Base-by-base conservation (phyloP, 2,329 filamentous ascomycete genomes). In the Neonectria faginata region DNA sequence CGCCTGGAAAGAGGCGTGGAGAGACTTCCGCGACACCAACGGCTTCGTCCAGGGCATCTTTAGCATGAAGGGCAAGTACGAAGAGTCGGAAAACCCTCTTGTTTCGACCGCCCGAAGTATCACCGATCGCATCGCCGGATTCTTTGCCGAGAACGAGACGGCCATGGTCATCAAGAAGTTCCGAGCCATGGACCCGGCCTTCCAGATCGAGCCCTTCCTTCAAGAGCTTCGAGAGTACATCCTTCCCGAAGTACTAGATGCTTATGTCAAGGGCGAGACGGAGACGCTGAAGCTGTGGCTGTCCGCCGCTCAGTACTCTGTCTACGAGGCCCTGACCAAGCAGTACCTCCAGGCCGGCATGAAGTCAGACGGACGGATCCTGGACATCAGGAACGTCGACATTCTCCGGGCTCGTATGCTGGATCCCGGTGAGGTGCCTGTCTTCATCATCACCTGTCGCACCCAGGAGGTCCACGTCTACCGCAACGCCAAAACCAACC, bases 391-490 rank as follows among this genome's bases (percentile, higher is more conserved):
- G 73, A 91, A 95, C 74, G 96, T 99, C 29, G 96, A 99, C 76
- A 94, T 97, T 57, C 81, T 95, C 47, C 89, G 88, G 72, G 92
- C 93, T 0, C 87, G 92, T 63, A 91, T 97, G 79, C 84, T 97
- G 53, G 93, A 96, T 63, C 92, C 92, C 3, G 92, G 92, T 69
- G 93, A 96, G 79, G 89, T 96, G 44, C 96, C 96, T 2, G 95
- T 99, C 27, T 98, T 99, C 77, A 97, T 99, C 77, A 91, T 99
- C 71, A 97, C 94, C 66, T 97, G 94, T 83, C 88, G 96, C 69
- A 97, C 96, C 11, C 96, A 99, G 79, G 96, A 99, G 81, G 94
- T 99, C 11, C 96, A 99, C 77, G 94, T 98, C 16, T 99, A 97
- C 83, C 89, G 92, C 67, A 97, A 98, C 70, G 89, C 91, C 63